Percentiles rank a stretch among this genome's conserved stretches.
Conservation (phyloP, 2,329 filamentous ascomycete genomes). For the Aspergillus neoniger region DNA sequence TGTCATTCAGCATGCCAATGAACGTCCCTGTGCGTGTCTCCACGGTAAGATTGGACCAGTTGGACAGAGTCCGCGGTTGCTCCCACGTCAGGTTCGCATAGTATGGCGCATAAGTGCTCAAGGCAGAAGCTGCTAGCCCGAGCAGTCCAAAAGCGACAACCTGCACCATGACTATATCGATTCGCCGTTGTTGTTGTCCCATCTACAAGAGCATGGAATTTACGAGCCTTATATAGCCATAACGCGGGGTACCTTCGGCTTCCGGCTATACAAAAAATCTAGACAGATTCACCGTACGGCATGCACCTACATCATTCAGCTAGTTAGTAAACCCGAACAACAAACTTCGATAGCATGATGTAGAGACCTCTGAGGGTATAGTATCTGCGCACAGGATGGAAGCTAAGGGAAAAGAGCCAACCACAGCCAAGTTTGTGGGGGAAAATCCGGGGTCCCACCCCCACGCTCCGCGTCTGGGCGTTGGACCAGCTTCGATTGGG, state of each 20-base stretch:
- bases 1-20: conserved; percentile 36
- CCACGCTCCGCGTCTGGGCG: background rate
- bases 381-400: background rate
- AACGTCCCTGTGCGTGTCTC: conserved; percentile 23
- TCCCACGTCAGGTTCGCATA: conserved; percentile 23
- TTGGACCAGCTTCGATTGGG: background rate
- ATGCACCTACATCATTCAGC: background rate
- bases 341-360: background rate
- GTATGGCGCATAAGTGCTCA: conserved; percentile 13
- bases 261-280: background rate
- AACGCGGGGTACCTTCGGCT: background rate
- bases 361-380: background rate
- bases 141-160: background rate
- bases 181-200: too few species aligned
- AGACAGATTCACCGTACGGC: background rate
- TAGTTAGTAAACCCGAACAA: background rate
- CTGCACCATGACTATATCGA: background rate
- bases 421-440: background rate
- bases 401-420: background rate
- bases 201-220: too few species aligned
- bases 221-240: background rate
- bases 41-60: conserved; percentile 20
- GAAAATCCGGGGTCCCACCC: conserved; percentile 1
- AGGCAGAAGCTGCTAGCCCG: background rate
- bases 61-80: conserved; percentile 15